These are phyloP conservation scores for Colletotrichum gloeosporioides DNA, from an alignment of 2,329 filamentous ascomycete genomes.

Conservation along the genomic window DNA sequence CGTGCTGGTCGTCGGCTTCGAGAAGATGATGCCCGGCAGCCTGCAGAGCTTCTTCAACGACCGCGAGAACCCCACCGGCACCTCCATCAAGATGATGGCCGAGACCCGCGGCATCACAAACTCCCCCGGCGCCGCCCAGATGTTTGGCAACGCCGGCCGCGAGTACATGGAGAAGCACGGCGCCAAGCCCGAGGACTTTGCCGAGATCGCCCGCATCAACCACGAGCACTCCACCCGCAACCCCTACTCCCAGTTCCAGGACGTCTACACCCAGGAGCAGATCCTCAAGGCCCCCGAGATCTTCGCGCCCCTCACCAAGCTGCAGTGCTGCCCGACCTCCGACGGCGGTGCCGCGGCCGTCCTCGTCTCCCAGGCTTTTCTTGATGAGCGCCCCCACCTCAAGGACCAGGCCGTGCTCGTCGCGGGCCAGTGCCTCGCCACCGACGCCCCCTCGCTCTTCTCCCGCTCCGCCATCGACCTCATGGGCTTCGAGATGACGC, in stretches of 20 bases:
- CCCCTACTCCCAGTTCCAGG: conserved; percentile 97
- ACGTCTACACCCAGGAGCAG: conserved; percentile 88
- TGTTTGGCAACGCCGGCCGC: conserved; percentile 92
- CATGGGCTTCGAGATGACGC: conserved; percentile 86
- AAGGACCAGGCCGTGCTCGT: conserved; percentile 84
- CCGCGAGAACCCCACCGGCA: conserved; percentile 78
- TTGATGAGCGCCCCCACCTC: conserved; percentile 83
- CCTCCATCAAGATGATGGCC: conserved; percentile 78
- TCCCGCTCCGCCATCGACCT: conserved; percentile 83
- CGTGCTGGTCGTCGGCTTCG: conserved; percentile 90
- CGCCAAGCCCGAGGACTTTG: conserved; percentile 85
- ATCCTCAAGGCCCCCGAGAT: conserved; percentile 79
- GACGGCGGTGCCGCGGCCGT: conserved; percentile 91
- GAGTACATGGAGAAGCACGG: conserved; percentile 98
- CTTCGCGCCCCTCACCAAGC: conserved; percentile 87
- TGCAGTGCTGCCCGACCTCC: conserved; percentile 98
- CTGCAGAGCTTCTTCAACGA: conserved; percentile 87
- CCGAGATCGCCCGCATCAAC: conserved; percentile 91
- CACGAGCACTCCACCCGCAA: conserved; percentile 91
- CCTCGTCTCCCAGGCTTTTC: conserved; percentile 86
- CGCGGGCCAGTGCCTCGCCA: conserved; percentile 87
- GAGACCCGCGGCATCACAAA: conserved; percentile 82
- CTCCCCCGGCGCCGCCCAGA: conserved; percentile 85
- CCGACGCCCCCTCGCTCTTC: conserved; percentile 82
- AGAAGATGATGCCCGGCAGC: conserved; percentile 97